These are phyloP conservation scores for Pouteria glomerata DNA, from an alignment of 148 eudicot species.

Conservation along the genomic window DNA sequence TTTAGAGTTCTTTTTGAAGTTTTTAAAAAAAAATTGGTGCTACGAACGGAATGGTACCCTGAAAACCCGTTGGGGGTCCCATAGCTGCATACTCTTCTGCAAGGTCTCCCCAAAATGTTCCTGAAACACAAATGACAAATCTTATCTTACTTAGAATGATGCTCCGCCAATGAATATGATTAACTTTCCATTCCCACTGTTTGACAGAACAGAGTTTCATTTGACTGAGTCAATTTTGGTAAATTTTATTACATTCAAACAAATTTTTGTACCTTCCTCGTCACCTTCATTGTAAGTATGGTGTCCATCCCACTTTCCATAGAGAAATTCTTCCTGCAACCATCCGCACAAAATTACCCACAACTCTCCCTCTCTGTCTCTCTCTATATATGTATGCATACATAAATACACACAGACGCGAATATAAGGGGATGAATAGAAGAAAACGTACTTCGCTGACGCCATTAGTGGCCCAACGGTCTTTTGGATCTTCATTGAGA, in stretches of 20 bases:
- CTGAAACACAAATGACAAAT: constrained; percentile 39
- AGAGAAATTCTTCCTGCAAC: constrained; percentile 66
- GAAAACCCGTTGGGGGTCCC: constrained; percentile 83
- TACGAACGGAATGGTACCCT: constrained; percentile 35
- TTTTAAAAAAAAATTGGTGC: too few relatives aligned
- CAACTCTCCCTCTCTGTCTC: not conserved
- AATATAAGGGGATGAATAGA: not conserved
- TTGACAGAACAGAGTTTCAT: not conserved
- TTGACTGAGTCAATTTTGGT: not conserved
- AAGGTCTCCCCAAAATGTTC: constrained; percentile 55
- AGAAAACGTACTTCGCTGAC: constrained; percentile 39
- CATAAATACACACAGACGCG: not conserved
- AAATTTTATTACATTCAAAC: not conserved
- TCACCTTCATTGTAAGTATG: constrained; percentile 68
- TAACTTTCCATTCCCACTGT: not conserved
- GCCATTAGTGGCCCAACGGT: constrained; percentile 67
- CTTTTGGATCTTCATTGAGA: constrained; percentile 73
- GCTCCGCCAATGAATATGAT: not conserved
- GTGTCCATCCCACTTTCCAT: constrained; percentile 68
- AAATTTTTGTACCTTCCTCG: constrained; percentile 43
- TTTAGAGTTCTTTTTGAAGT: too few relatives aligned
- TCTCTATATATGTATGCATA: not conserved
- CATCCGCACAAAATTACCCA: constrained; percentile 5
- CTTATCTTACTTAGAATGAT: not conserved
- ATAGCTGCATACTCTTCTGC: constrained; percentile 67